Evolutionary conservation across 1,284 basidiomycete genomes (phyloP).

Genomic region (Rhodotorula sp.): DNA sequence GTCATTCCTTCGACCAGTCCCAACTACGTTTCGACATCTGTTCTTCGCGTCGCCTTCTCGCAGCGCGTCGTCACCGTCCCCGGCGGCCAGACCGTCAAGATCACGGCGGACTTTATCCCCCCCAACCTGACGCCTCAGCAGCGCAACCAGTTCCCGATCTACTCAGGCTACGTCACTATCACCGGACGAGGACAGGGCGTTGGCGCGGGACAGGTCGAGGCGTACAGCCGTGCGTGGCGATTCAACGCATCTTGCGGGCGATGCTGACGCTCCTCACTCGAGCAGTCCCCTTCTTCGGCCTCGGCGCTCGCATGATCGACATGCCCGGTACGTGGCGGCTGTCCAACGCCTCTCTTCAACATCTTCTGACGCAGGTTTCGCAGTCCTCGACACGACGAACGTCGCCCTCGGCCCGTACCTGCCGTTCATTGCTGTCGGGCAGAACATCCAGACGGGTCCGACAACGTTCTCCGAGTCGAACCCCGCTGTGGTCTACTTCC

Average conservation of each 20-base stretch:
- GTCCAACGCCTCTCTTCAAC: too few relatives aligned
- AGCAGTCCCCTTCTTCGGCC: slow-evolving; percentile 41
- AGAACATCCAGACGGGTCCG: slow-evolving; percentile 14
- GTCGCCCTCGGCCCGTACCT: slow-evolving; percentile 14
- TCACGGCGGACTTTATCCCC: slow-evolving; percentile 18
- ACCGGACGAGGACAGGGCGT: not conserved
- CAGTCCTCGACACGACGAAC: slow-evolving; percentile 38
- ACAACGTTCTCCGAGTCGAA: slow-evolving; percentile 4
- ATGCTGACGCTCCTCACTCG: not conserved
- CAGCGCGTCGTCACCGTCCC: slow-evolving; percentile 4
- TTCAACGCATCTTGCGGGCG: too few relatives aligned
- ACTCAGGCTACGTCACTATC: slow-evolving; percentile 37
- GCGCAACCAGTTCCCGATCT: slow-evolving; percentile 33
- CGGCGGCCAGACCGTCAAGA: not conserved
- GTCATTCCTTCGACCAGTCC: slow-evolving; percentile 23
- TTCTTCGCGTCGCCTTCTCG: slow-evolving; percentile 15
- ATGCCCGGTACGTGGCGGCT: slow-evolving; percentile 20
- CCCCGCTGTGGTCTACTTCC: slow-evolving; percentile 18
- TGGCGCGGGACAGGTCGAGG: not conserved
- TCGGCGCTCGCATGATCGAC: slow-evolving; percentile 31
- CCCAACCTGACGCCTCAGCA: slow-evolving; percentile 8
- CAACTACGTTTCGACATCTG: not conserved
- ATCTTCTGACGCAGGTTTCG: not conserved
- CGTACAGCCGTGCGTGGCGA: slow-evolving; percentile 5
- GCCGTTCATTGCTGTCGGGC: slow-evolving; percentile 30